Conservation (phyloP, 2,329 filamentous ascomycete genomes). For the Eurotiales sp. region DNA sequence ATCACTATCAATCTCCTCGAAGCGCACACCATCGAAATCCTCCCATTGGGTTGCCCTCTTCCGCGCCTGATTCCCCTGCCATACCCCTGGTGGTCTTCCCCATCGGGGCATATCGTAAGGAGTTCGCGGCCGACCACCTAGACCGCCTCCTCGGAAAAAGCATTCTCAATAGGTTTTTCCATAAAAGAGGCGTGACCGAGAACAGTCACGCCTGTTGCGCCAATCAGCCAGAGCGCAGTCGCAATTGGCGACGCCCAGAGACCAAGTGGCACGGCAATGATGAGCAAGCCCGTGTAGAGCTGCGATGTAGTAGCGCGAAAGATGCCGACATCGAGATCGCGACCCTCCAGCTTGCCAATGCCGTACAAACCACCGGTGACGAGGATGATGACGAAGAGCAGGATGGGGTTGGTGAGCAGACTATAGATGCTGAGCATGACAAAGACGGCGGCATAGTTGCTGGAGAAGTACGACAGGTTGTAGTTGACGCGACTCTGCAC, state of each 20-base stretch:
- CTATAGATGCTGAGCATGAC: slow-evolving; percentile 95
- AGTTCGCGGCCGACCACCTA: slow-evolving; percentile 99
- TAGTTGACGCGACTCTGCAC: slow-evolving; percentile 92
- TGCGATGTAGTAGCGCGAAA: slow-evolving; percentile 84
- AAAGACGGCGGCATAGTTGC: slow-evolving; percentile 95
- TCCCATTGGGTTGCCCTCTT: slow-evolving; percentile 52
- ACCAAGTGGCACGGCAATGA: slow-evolving; percentile 78
- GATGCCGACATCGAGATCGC: slow-evolving; percentile 80
- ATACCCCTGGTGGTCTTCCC: slow-evolving; percentile 99
- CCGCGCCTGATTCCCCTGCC: slow-evolving; percentile 59
- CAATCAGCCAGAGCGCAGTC: slow-evolving; percentile 91
- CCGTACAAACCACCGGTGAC: slow-evolving; percentile 83
- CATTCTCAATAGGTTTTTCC: slow-evolving; percentile 99
- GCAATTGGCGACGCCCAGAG: slow-evolving; percentile 79
- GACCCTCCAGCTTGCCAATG: slow-evolving; percentile 84
- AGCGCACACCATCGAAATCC: slow-evolving; percentile 38
- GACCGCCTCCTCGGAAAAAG: slow-evolving; percentile 99
- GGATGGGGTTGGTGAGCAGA: slow-evolving; percentile 76
- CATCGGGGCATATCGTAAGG: slow-evolving; percentile 84
- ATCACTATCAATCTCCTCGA: slow-evolving; percentile 41
- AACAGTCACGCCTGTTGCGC: slow-evolving; percentile 89
- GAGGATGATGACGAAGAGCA: slow-evolving; percentile 90
- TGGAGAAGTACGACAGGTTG: slow-evolving; percentile 95
- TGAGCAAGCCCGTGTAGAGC: slow-evolving; percentile 83
- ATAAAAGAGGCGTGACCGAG: slow-evolving; percentile 91